These are phyloP conservation scores for Fusarium mangiferae DNA, from an alignment of 2,329 filamentous ascomycete genomes.

Conservation along the genomic window DNA sequence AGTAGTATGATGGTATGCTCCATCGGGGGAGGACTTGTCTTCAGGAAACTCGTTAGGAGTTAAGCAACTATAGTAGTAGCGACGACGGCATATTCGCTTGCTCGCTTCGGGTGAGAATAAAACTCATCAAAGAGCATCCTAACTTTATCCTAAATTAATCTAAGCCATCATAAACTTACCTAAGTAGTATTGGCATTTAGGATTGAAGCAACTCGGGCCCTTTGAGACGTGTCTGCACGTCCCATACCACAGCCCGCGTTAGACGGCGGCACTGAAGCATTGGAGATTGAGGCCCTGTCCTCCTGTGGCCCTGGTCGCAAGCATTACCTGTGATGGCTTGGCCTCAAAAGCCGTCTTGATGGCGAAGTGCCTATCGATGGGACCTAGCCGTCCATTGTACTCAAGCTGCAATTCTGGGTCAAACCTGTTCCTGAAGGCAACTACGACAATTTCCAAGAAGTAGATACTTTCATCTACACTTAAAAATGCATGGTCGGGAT, in stretches of 20 bases:
- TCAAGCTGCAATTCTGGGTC: not conserved
- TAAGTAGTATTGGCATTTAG: not conserved
- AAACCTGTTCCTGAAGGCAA: not conserved
- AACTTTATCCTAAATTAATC: not conserved
- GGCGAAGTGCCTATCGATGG: not conserved
- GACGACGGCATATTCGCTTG: not conserved
- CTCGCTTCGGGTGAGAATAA: not conserved
- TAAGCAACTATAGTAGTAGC: not conserved
- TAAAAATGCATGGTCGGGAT: not conserved
- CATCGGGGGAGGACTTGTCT: not conserved
- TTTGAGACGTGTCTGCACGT: fast-evolving
- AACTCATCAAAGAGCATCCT: not conserved
- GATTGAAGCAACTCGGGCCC: not conserved
- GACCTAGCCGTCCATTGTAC: not conserved
- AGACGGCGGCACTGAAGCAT: not conserved
- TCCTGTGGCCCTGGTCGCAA: not conserved
- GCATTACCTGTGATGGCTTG: not conserved
- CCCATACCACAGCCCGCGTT: not conserved
- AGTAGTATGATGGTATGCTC: not conserved
- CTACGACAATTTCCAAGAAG: not conserved
- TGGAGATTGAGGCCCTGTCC: not conserved
- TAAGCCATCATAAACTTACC: not conserved
- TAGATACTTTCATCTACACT: not conserved
- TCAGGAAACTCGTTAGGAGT: not conserved
- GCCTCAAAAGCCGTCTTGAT: not conserved